Percentiles rank a stretch among this genome's conserved stretches.
Conservation (phyloP, 176 grass and related monocot genomes). For the Avena eriantha region DNA sequence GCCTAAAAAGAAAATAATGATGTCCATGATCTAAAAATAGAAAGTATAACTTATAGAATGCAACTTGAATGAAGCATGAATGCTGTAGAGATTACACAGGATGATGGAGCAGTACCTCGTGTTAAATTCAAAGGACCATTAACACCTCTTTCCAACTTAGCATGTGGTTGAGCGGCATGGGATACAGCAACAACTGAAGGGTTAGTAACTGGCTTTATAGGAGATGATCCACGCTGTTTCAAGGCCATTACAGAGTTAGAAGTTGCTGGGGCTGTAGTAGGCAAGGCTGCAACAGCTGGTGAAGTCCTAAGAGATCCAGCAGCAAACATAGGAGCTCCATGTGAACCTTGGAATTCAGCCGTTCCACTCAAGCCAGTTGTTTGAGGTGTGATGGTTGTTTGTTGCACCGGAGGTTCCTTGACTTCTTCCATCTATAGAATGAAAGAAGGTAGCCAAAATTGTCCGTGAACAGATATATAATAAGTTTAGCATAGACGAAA, state of each 20-base stretch:
- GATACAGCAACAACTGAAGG: conserved; percentile 51
- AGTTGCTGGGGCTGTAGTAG: conserved; percentile 46
- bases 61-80: conserved; percentile 14
- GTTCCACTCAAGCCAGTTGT: conserved; percentile 40
- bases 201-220: conserved; percentile 48
- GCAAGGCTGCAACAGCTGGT: conserved; percentile 28
- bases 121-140: conserved; percentile 61
- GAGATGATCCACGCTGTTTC: conserved; percentile 54
- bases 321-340: conserved; percentile 61
- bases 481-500: conserved; percentile 22
- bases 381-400: conserved; percentile 59
- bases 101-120: conserved; percentile 59
- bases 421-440: conserved; percentile 84
- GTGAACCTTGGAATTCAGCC: conserved; percentile 52
- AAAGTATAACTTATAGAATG: conserved; percentile 4
- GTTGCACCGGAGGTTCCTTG: conserved; percentile 68
- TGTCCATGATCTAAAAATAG: conserved; percentile 30
- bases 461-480: conserved; percentile 18
- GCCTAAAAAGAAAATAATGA: background rate
- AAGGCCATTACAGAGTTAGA: conserved; percentile 48
- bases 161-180: conserved; percentile 47
- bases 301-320: conserved; percentile 45
- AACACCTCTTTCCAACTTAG: conserved; percentile 58
- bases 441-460: conserved; percentile 19
- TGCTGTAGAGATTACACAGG: conserved; percentile 21